A percentile compares a stretch with the other conserved stretches of the same genome.
phyloP scores from a whole-genome alignment of 768 basidiomycete genomes.

The Boletus reticulatus region DNA sequence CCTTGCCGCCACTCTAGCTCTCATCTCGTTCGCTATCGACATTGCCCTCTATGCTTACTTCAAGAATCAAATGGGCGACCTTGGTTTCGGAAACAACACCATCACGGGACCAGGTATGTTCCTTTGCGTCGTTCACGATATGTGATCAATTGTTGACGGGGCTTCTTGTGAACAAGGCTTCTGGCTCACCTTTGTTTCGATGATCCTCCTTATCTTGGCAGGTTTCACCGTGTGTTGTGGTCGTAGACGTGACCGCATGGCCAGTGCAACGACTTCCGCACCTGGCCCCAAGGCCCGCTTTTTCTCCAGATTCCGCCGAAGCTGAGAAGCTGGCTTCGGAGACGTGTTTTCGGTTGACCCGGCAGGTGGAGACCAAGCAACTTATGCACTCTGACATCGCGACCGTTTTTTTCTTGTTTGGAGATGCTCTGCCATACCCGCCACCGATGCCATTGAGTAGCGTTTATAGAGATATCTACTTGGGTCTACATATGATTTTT shows the following conservation, averaged over 20 bases:
- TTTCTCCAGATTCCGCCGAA: conserved; percentile 40
- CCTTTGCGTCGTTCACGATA: background rate
- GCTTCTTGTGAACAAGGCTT: conserved; percentile 47
- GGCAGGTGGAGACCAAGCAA: background rate
- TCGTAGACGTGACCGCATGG: conserved; percentile 53
- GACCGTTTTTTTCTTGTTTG: background rate
- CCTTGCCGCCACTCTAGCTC: conserved; percentile 63
- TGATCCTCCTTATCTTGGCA: conserved; percentile 62
- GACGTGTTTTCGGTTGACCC: no score
- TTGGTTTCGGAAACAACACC: conserved; percentile 44
- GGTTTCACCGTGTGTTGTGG: conserved; percentile 73
- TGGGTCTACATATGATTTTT: background rate
- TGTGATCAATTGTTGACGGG: background rate
- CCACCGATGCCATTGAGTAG: background rate
- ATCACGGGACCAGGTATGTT: conserved; percentile 61
- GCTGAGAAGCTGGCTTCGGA: conserved; percentile 14
- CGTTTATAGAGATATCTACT: conserved; percentile 11
- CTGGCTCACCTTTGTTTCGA: conserved; percentile 69
- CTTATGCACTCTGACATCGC: background rate
- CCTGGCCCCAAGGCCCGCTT: conserved; percentile 25
- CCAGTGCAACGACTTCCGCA: conserved; percentile 32
- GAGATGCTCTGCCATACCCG: background rate
- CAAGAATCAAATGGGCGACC: conserved; percentile 53
- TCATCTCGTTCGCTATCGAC: conserved; percentile 76
- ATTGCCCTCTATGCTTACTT: conserved; percentile 68